phyloP scores from a whole-genome alignment of 106 monocot species.

The Acanthochlamys bracteata region DNA sequence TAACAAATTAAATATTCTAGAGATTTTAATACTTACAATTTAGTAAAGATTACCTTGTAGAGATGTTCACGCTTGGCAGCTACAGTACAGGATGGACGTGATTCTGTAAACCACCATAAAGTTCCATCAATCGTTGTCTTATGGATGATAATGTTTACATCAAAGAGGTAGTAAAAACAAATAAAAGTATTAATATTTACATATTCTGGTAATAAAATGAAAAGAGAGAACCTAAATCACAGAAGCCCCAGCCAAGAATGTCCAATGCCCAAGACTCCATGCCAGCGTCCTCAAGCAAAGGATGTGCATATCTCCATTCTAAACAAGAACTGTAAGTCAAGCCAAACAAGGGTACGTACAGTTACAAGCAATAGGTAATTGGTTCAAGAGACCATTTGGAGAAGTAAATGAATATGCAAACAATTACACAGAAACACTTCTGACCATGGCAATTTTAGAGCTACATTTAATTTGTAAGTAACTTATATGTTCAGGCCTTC shows the following conservation, averaged over 20 bases:
- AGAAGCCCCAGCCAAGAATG: slow-evolving; percentile 98
- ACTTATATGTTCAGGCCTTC: too few species aligned
- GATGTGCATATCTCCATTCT: slow-evolving; percentile 91
- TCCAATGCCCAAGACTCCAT: slow-evolving; percentile 90
- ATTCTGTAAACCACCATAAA: slow-evolving; percentile 17
- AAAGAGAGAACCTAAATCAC: slow-evolving; percentile 60
- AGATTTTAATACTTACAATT: too few species aligned
- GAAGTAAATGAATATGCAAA: too few species aligned
- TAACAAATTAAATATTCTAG: too few species aligned
- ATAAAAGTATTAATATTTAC: not conserved
- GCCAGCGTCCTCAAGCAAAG: slow-evolving; percentile 79
- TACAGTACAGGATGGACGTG: slow-evolving; percentile 49
- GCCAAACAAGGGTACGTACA: too few species aligned
- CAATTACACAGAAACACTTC: too few species aligned
- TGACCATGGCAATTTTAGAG: too few species aligned
- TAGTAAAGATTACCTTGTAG: slow-evolving; percentile 53
- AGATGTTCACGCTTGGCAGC: slow-evolving; percentile 84
- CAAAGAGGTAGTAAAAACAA: too few species aligned
- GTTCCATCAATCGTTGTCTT: not conserved
- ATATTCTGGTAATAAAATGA: not conserved
- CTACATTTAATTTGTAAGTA: too few species aligned
- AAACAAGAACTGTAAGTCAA: slow-evolving; percentile 70
- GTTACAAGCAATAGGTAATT: too few species aligned
- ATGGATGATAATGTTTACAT: too few species aligned
- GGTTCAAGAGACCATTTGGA: too few species aligned